Percentiles rank a stretch among this genome's conserved stretches.
Conservation (phyloP, 2,329 filamentous ascomycete species). For the Boeremia exigua region DNA sequence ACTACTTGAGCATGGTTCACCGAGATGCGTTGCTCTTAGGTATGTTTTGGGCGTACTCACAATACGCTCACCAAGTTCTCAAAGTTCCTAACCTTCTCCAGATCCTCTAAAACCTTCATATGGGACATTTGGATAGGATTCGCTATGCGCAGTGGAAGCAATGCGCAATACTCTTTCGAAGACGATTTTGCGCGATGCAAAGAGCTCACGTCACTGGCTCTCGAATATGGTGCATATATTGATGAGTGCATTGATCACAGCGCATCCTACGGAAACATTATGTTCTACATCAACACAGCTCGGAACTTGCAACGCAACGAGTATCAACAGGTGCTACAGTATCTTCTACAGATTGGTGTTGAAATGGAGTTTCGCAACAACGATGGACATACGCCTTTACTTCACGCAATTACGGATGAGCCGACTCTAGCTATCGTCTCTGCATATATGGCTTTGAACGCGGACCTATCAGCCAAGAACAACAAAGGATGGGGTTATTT, state of each 20-base stretch:
- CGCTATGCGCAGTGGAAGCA: background rate
- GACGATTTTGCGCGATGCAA: background rate
- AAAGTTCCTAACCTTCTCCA: background rate
- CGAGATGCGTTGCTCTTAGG: background rate
- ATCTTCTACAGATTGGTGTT: background rate
- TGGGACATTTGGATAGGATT: background rate
- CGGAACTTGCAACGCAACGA: background rate
- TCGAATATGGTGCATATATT: background rate
- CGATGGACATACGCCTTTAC: background rate
- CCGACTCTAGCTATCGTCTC: background rate
- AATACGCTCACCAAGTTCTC: background rate
- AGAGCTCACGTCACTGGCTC: background rate
- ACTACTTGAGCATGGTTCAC: background rate
- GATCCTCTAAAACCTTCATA: background rate
- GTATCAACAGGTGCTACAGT: background rate
- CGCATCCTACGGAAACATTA: background rate
- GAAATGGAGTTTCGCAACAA: background rate
- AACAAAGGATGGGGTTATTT: background rate
- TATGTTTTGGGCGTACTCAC: background rate
- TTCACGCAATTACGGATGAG: background rate
- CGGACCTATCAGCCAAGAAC: background rate
- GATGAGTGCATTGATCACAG: background rate
- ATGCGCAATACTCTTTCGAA: background rate
- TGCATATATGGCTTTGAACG: background rate
- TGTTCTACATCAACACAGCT: background rate